Conservation (phyloP, 345 rosid genomes). For the Acer campestre region DNA sequence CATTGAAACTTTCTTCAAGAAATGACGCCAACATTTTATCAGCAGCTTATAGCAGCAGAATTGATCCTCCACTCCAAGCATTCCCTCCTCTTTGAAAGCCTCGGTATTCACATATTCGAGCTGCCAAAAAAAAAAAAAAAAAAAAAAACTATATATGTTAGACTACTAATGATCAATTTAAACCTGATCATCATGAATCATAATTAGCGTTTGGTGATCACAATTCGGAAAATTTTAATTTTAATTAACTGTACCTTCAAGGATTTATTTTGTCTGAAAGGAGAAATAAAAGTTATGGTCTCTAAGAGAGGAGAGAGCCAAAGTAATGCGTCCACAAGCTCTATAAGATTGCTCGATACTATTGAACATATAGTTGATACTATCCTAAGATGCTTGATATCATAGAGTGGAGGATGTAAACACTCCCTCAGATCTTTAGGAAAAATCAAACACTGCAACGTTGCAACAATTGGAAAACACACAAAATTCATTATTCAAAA, state of each 20-base stretch:
- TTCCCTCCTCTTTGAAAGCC: neutral
- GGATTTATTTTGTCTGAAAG: neutral
- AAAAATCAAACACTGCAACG: slow-evolving; percentile 1
- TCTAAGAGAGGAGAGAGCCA: slow-evolving; percentile 7
- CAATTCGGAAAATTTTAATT: neutral
- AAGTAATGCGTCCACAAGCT: slow-evolving; percentile 1
- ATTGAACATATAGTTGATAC: neutral
- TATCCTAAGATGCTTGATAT: slow-evolving; percentile 3
- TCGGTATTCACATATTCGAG: neutral
- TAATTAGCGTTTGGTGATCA: neutral
- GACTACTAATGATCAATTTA: neutral
- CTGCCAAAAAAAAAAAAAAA: neutral
- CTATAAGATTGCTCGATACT: neutral
- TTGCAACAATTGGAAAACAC: too few species aligned
- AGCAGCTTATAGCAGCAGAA: neutral
- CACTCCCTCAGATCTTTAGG: neutral
- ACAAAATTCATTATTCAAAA: too few species aligned
- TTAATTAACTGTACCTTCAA: neutral
- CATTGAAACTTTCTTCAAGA: neutral
- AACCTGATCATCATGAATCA: too few species aligned
- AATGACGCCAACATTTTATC: slow-evolving; percentile 15
- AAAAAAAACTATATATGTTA: neutral
- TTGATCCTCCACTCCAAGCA: neutral
- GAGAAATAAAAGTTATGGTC: neutral
- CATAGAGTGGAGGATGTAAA: slow-evolving; percentile 13